These are phyloP conservation scores for Suhomyces kilbournensis DNA, from an alignment of 805 yeast species.

Conservation along the genomic window DNA sequence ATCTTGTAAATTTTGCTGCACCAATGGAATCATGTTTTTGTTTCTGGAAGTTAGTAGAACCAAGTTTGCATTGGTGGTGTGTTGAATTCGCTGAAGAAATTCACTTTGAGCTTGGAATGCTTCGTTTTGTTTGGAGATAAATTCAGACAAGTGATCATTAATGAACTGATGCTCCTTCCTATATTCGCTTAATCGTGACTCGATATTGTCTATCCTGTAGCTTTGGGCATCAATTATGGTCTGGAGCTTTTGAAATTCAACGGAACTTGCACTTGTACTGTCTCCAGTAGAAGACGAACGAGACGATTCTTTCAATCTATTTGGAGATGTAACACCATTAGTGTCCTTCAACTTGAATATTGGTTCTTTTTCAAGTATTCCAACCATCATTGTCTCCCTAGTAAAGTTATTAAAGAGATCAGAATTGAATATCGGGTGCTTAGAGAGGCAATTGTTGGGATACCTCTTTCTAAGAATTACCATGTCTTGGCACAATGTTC, in stretches of 20 bases:
- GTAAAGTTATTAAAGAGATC: constrained; percentile 16
- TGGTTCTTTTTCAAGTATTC: constrained; percentile 4
- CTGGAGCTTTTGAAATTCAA: background rate
- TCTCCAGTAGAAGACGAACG: background rate
- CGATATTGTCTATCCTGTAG: constrained; percentile 7
- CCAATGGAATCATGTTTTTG: constrained; percentile 12
- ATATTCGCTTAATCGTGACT: constrained; percentile 12
- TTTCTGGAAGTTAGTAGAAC: constrained; percentile 12
- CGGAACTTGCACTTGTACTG: background rate
- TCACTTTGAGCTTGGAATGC: constrained; percentile 16
- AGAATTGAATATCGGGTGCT: constrained; percentile 24
- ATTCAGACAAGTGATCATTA: constrained; percentile 9
- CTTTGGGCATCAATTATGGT: background rate
- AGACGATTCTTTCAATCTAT: background rate
- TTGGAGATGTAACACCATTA: background rate
- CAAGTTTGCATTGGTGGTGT: constrained; percentile 10
- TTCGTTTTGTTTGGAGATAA: constrained; percentile 16
- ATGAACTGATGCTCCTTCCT: constrained; percentile 12
- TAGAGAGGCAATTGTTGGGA: constrained; percentile 22
- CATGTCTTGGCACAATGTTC: constrained; percentile 30
- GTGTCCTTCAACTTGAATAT: background rate
- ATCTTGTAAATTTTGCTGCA: constrained; percentile 13
- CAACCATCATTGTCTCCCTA: constrained; percentile 7
- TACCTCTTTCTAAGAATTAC: constrained; percentile 18
- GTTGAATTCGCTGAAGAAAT: constrained; percentile 14